Conservation (phyloP, 73 alveolate species). For the Tetrahymena thermophila region DNA sequence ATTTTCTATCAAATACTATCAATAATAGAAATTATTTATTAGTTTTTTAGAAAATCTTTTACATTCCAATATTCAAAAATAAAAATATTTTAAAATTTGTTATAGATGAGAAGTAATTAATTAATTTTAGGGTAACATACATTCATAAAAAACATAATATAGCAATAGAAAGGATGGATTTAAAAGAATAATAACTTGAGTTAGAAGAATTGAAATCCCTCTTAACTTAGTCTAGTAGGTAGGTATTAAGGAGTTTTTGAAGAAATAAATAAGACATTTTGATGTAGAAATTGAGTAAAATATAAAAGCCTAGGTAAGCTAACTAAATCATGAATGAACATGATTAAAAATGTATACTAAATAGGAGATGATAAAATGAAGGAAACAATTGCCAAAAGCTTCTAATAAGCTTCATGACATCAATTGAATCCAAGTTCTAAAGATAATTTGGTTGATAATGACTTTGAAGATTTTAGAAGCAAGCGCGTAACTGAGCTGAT, state of each 20-base stretch:
- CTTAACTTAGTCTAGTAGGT: background rate
- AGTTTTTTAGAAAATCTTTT: too few relatives aligned
- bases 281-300: conserved; percentile 6
- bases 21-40: too few relatives aligned
- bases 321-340: conserved; percentile 25
- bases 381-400: conserved; percentile 45
- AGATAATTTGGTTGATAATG: background rate
- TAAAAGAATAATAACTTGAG: conserved; percentile 10
- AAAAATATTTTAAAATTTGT: too few relatives aligned
- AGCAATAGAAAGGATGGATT: too few relatives aligned
- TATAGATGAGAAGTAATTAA: too few relatives aligned
- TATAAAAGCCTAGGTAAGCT: background rate
- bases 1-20: too few relatives aligned
- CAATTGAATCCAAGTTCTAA: background rate
- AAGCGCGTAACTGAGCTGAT: background rate
- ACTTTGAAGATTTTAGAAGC: background rate
- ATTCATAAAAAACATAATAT: too few relatives aligned
- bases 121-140: too few relatives aligned
- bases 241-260: background rate
- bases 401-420: conserved; percentile 33
- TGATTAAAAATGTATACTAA: conserved; percentile 51
- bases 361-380: conserved; percentile 50
- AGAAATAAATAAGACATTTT: background rate
- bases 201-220: conserved; percentile 3
- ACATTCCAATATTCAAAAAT: too few relatives aligned